Percentiles rank a stretch among this genome's conserved stretches.
Conservation (phyloP, 345 rosid genomes). For the Syzygium jambos region DNA sequence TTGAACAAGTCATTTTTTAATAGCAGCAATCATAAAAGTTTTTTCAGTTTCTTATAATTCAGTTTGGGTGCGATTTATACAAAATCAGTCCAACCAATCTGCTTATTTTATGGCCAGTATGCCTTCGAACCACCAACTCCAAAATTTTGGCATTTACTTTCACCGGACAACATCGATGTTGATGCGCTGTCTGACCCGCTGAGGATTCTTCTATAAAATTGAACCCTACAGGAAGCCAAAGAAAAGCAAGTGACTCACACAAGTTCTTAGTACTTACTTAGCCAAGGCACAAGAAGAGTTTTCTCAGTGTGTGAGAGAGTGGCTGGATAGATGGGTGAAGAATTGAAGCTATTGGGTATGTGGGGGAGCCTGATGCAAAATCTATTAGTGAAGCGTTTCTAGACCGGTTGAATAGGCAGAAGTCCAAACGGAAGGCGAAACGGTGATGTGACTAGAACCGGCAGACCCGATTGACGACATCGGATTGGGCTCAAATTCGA, state of each 20-base stretch:
- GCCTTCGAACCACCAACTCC: not conserved
- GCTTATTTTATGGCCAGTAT: not conserved
- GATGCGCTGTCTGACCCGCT: not conserved
- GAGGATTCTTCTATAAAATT: not conserved
- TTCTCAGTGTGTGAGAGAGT: not conserved
- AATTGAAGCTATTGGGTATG: constrained; percentile 26
- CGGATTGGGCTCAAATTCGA: too few relatives aligned
- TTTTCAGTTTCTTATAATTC: not conserved
- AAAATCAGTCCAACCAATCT: not conserved
- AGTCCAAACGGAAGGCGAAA: too few relatives aligned
- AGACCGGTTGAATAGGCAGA: too few relatives aligned
- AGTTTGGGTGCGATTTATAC: not conserved
- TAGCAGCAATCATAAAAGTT: not conserved
- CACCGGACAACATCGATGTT: not conserved
- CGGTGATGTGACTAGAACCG: too few relatives aligned
- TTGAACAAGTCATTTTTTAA: not conserved
- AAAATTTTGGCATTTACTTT: not conserved
- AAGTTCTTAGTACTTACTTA: not conserved
- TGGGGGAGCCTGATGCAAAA: constrained; percentile 47
- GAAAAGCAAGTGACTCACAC: not conserved
- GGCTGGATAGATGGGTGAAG: not conserved
- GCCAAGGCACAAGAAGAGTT: not conserved
- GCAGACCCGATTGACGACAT: too few relatives aligned
- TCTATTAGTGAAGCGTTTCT: too few relatives aligned
- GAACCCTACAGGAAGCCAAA: not conserved